Base-by-base conservation (phyloP, 202 grass and related monocot genomes). In the Eragrostis tef region DNA sequence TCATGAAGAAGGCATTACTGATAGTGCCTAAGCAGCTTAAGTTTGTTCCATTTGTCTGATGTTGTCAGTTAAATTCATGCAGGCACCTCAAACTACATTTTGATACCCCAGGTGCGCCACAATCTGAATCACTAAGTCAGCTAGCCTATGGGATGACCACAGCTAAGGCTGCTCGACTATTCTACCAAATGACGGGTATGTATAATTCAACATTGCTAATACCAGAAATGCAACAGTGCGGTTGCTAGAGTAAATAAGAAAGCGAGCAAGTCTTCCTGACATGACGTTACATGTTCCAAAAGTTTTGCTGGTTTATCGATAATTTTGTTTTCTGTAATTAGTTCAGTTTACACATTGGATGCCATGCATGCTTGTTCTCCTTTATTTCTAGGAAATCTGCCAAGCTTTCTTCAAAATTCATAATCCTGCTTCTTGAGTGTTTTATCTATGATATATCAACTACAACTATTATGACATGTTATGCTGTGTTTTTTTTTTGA, bases 81-180 rank as follows among this genome's bases (percentile, higher is more conserved):
- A 98, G 95, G 79, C 66, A 91, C 44, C 80, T 98, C 72, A 94
- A 98, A 83, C 46, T 80, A 65, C 90, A 98, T 86, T 98, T 98
- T 41, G 88, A 95, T 21, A 88, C 47, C 17, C 90, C 90, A 49
- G 90, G 85, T 52, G 77, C 76, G 20, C 77, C 87, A 3, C 86
- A 80, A 47, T 82, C 83, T 78, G 95, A 94, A 88, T 95, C 90
- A 17, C 39, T 98, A 26, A 78, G 54, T 50, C 90, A 88, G 45
- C 77, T 98, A 60, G 66, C 92, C 87, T 67, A 83, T 58, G 92
- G 92, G 70, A 93, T 94, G 90, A 90, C 74, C 34, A 26, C 65
- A 81, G 82, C 80, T 47, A 73, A 26, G 76, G 95, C 95, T 81
- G 83, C 95, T 36, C 68, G 85, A 66, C 86, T 98, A 34, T 98